Percentiles rank a stretch among this genome's conserved stretches.
These are phyloP conservation scores for Endotrypanum monterogeii DNA, from an alignment of 208 protist species.

Conservation along the genomic window DNA sequence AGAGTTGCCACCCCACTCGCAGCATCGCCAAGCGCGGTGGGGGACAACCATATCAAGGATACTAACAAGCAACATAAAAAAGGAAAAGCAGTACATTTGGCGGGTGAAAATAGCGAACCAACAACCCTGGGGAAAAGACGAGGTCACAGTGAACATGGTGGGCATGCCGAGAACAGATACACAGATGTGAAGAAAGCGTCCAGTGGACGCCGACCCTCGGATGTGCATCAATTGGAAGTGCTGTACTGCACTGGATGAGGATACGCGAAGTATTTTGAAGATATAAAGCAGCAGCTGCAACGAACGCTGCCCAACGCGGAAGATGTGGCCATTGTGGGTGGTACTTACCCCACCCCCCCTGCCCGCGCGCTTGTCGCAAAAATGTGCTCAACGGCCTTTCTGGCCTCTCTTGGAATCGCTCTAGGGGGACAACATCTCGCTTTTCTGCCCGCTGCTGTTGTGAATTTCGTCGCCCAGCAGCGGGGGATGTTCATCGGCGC, in stretches of 20 bases:
- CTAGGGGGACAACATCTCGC: constrained; percentile 36
- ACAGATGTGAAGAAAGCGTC: neutral
- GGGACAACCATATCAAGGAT: constrained; percentile 24
- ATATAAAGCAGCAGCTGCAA: constrained; percentile 48
- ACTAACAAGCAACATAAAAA: constrained; percentile 6
- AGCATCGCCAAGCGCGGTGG: neutral
- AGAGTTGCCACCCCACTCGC: neutral
- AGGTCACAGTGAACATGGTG: neutral
- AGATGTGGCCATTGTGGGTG: constrained; percentile 41
- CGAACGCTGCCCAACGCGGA: constrained; percentile 35
- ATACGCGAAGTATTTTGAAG: constrained; percentile 80
- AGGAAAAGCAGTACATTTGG: constrained; percentile 23
- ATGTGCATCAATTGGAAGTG: constrained; percentile 37
- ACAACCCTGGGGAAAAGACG: neutral
- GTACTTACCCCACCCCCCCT: constrained; percentile 53
- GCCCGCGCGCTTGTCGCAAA: constrained; percentile 32
- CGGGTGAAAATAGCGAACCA: constrained; percentile 12
- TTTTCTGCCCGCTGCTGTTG: constrained; percentile 34
- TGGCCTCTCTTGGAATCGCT: constrained; percentile 39
- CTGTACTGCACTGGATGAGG: constrained; percentile 80
- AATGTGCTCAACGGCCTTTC: constrained; percentile 40
- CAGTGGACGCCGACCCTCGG: neutral
- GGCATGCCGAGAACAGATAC: neutral
- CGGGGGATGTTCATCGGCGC: constrained; percentile 47
- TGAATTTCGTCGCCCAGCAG: constrained; percentile 37